Evolutionary conservation across 257 asterid species (phyloP).

Genomic region (Scutellaria minor): DNA sequence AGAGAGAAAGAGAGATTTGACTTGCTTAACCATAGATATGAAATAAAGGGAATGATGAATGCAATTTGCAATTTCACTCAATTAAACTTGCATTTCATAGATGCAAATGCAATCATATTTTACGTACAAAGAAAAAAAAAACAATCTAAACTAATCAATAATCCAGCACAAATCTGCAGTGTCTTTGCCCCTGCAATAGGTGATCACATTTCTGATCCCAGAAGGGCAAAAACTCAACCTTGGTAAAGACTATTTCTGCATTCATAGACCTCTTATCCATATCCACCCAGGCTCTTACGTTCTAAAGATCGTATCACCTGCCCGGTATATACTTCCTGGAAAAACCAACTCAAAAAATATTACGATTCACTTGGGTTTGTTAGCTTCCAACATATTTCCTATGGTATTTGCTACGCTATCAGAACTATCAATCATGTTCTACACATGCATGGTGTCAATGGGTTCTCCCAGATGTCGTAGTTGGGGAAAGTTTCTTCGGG

Average conservation of each 20-base stretch:
- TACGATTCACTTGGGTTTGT: slow-evolving; percentile 4
- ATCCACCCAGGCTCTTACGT: slow-evolving; percentile 16
- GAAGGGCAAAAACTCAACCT: slow-evolving; percentile 19
- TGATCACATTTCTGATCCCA: slow-evolving; percentile 36
- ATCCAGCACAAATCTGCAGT: slow-evolving; percentile 26
- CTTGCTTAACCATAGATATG: not conserved
- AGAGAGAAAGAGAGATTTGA: too few species aligned
- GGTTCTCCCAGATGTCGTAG: slow-evolving; percentile 98
- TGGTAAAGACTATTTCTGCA: slow-evolving; percentile 25
- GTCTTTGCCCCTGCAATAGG: slow-evolving; percentile 16
- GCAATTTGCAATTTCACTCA: slow-evolving; percentile 12
- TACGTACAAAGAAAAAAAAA: slow-evolving; percentile 27
- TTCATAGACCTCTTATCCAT: not conserved
- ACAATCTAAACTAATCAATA: slow-evolving; percentile 25
- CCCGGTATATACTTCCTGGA: slow-evolving; percentile 22
- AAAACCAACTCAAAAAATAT: slow-evolving; percentile 30
- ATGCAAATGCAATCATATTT: slow-evolving; percentile 29
- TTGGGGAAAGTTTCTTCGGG: slow-evolving; percentile 99
- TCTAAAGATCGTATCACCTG: slow-evolving; percentile 21
- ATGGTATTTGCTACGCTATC: slow-evolving; percentile 33
- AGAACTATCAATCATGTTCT: slow-evolving; percentile 56
- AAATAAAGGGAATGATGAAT: too few species aligned
- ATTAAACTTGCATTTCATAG: slow-evolving; percentile 14
- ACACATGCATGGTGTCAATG: slow-evolving; percentile 97
- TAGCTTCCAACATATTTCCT: slow-evolving; percentile 30